phyloP scores from a whole-genome alignment of 176 grass and related monocot species.

The Raddia guianensis region DNA sequence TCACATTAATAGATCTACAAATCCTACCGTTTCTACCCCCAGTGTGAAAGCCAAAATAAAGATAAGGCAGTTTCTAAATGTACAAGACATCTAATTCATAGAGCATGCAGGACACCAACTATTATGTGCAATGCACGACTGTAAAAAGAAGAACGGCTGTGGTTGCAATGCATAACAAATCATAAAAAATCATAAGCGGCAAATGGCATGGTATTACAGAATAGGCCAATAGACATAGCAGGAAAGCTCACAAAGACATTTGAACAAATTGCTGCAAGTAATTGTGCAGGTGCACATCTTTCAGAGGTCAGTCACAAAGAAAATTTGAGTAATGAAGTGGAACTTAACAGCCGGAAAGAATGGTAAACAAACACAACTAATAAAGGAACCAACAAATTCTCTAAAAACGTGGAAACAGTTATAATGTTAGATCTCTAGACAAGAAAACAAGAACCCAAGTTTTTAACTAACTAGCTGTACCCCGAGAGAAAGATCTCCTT shows the following conservation, averaged over 20 bases:
- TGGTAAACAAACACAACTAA: background rate
- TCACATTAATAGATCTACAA: background rate
- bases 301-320: conserved; percentile 7
- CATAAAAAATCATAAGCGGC: conserved; percentile 7
- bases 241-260: background rate
- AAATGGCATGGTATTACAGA: conserved; percentile 4
- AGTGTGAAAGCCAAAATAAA: background rate
- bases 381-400: conserved; percentile 8
- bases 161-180: background rate
- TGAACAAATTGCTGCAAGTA: conserved; percentile 17
- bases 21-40: background rate
- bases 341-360: background rate
- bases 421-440: background rate
- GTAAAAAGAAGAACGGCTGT: background rate
- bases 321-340: conserved; percentile 7
- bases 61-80: background rate
- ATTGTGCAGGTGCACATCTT: background rate
- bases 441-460: background rate
- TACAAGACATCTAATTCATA: background rate
- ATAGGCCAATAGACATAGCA: conserved; percentile 11
- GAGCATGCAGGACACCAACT: background rate
- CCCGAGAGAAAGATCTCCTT: background rate
- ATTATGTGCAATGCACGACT: background rate
- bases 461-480: background rate
- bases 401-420: background rate